These are phyloP conservation scores for Pseudogymnoascus sp. DNA, from an alignment of 2,329 filamentous ascomycete species.

Conservation along the genomic window DNA sequence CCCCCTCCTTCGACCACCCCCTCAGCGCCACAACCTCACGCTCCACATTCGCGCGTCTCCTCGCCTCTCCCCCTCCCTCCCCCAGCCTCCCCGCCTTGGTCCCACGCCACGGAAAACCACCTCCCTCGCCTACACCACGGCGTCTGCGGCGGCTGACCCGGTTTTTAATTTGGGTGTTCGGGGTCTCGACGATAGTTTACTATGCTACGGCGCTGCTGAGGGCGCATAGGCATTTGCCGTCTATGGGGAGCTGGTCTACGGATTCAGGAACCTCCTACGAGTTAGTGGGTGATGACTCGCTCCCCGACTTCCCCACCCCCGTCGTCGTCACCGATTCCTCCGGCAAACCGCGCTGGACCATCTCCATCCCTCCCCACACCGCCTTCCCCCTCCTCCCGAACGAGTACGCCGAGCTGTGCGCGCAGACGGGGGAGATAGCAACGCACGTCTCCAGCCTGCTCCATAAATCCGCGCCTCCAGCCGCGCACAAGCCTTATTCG, in stretches of 20 bases:
- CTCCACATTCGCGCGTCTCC: constrained; percentile 58
- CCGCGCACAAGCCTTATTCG: constrained; percentile 45
- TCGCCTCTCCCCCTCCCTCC: constrained; percentile 61
- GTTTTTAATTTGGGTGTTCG: constrained; percentile 42
- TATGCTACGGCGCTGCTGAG: constrained; percentile 31
- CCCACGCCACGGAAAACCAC: constrained; percentile 55
- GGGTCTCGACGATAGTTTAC: constrained; percentile 44
- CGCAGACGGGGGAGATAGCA: constrained; percentile 57
- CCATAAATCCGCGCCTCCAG: constrained; percentile 33
- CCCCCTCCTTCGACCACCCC: constrained; percentile 44
- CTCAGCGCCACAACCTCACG: constrained; percentile 52
- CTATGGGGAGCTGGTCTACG: constrained; percentile 32
- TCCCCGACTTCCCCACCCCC: constrained; percentile 66
- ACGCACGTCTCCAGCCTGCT: constrained; percentile 45
- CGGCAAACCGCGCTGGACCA: constrained; percentile 66
- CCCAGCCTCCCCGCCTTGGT: constrained; percentile 61
- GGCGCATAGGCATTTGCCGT: constrained; percentile 24
- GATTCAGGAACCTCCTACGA: constrained; percentile 46
- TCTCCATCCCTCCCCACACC: constrained; percentile 61
- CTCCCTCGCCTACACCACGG: constrained; percentile 34
- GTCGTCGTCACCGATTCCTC: constrained; percentile 58
- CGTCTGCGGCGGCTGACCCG: constrained; percentile 18
- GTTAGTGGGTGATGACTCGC: constrained; percentile 53
- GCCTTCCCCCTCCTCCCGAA: constrained; percentile 57
- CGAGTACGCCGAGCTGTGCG: constrained; percentile 63